Evolutionary conservation across 2,329 filamentous ascomycete genomes (phyloP), one percentile per base, ranked within the genome.

Genomic region (Colletotrichum sansevieriae): DNA sequence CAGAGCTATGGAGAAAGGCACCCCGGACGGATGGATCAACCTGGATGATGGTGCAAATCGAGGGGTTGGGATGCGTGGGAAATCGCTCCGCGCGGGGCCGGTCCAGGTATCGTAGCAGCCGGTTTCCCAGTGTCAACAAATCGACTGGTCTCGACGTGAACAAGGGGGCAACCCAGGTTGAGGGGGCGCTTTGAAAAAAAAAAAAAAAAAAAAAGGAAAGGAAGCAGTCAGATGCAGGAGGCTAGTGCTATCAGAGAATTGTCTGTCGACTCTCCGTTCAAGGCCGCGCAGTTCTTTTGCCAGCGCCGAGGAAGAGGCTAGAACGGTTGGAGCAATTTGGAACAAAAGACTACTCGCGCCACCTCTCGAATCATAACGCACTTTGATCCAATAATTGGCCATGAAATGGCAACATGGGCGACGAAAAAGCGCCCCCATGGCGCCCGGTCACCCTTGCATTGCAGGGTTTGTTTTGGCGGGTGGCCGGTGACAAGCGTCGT

Each of bases 1-100:
- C 62, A 65, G 49, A 33, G 33, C 58, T 63, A 70, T 70, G 63
- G 67, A 61, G 56, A 68, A 68, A 35, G 47, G 22, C 44, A 60
- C 58, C 49, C 49, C 29, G 49, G 49, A 33, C 29, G 22, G 46
- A 65, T 54, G 20, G 61, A 65, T 65, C 46, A 44, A 65, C 35
- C 47, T 67, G 43, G 62, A 65, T 65, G 62, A 49, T 13, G 65
- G 52, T 41, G 49, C 65, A 68, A 68, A 61, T 60, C 35, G 66
- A 65, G 66, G 66, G 66, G 66, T 44, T 65, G 62, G 66, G 62
- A n/a, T 29, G 56, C 10, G 46, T 51, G 49, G 7, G 51, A 44
- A 43, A 18, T 39, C 33, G 18, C 10, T 13, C 37, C n/a, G 51
- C 39, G 10, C 37, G 37, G 37, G 37, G 4, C 37, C 11, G 13